These are phyloP conservation scores for Claviceps fusiformis DNA, from an alignment of 2,329 filamentous ascomycete species.

Conservation along the genomic window DNA sequence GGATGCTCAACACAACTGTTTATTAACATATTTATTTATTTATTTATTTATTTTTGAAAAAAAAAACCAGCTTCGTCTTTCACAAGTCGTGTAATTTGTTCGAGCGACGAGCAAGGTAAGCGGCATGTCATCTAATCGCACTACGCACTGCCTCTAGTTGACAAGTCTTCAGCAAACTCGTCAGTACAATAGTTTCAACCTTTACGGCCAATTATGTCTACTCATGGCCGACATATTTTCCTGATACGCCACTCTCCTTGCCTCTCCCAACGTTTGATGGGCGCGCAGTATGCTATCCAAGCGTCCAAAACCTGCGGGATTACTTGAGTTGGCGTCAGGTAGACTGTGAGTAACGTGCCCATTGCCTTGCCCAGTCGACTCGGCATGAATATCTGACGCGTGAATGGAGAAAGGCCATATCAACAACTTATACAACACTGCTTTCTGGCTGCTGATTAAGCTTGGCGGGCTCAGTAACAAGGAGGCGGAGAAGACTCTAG, in stretches of 20 bases:
- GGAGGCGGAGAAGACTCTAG: conserved; percentile 68
- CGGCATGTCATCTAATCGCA: conserved; percentile 6
- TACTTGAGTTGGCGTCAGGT: conserved; percentile 97
- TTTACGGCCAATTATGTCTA: conserved; percentile 87
- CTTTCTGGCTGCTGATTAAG: conserved; percentile 82
- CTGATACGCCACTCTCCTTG: conserved; percentile 52
- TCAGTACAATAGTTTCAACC: conserved; percentile 80
- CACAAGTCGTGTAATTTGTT: conserved; percentile 73
- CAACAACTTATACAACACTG: conserved; percentile 97
- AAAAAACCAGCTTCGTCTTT: conserved; percentile 59
- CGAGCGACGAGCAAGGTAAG: conserved; percentile 66
- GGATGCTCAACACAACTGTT: background rate
- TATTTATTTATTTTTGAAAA: too few species aligned
- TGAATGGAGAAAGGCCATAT: conserved; percentile 57
- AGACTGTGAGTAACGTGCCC: conserved; percentile 52
- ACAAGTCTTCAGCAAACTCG: conserved; percentile 54
- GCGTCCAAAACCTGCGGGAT: conserved; percentile 67
- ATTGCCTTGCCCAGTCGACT: background rate
- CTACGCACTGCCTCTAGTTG: background rate
- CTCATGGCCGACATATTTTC: conserved; percentile 66
- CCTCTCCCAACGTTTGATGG: conserved; percentile 88
- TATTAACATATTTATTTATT: conserved; percentile 4
- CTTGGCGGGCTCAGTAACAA: conserved; percentile 60
- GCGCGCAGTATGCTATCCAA: conserved; percentile 80
- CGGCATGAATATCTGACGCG: conserved; percentile 12